phyloP scores from a whole-genome alignment of 805 yeast genomes.

The Barnettozyma pratensis region DNA sequence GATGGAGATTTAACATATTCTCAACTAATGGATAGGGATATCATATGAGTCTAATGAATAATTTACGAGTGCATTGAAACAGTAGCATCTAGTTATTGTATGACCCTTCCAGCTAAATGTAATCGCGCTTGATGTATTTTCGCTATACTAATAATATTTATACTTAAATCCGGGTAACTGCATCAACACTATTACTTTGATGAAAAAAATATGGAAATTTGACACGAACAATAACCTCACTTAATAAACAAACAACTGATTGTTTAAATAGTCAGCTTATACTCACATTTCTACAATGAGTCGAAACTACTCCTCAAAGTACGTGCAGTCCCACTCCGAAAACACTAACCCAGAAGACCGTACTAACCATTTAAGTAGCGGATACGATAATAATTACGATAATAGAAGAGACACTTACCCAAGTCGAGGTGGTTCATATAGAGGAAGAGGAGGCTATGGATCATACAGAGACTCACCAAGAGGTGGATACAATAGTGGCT shows the following conservation, averaged over 20 bases:
- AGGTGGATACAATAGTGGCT: neutral
- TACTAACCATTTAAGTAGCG: neutral
- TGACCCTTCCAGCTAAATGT: too few species aligned
- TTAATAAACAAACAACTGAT: neutral
- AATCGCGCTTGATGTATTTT: too few species aligned
- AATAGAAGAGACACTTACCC: slow-evolving; percentile 1
- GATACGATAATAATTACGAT: neutral
- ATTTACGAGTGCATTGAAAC: neutral
- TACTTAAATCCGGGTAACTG: neutral
- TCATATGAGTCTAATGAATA: neutral
- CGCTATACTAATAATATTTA: too few species aligned
- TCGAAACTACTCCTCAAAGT: slow-evolving; percentile 5
- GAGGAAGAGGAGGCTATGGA: neutral
- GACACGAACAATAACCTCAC: neutral
- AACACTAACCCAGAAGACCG: neutral
- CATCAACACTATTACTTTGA: neutral
- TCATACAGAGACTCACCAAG: neutral
- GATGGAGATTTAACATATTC: slow-evolving; percentile 29
- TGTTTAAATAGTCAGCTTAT: too few species aligned
- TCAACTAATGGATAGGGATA: neutral
- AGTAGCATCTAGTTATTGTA: neutral
- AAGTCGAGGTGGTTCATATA: slow-evolving; percentile 4
- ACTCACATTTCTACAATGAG: neutral
- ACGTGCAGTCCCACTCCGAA: neutral
- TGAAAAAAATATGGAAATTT: neutral